Evolutionary conservation across 2,329 filamentous ascomycete genomes (phyloP).

Genomic region (Monosporascus sp.): DNA sequence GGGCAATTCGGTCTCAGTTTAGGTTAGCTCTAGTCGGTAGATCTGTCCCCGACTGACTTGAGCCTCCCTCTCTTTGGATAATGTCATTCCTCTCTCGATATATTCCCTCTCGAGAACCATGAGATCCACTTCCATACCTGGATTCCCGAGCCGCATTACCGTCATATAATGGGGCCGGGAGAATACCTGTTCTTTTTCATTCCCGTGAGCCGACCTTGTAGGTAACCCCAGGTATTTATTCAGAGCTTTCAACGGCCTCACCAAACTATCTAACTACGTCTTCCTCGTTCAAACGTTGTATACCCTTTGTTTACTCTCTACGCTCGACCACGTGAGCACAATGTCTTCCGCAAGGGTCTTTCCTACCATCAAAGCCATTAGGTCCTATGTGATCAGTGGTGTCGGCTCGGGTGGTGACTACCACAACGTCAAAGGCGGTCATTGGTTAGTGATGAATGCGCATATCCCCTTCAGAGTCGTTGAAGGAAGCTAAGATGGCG

Average conservation of each 20-base stretch:
- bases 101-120: not conserved
- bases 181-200: not conserved
- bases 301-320: not conserved
- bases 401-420: slow-evolving; percentile 68
- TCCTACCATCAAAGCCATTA: slow-evolving; percentile 70
- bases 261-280: not conserved
- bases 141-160: not conserved
- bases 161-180: not conserved
- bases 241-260: not conserved
- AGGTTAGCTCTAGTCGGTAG: not conserved
- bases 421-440: slow-evolving; percentile 79
- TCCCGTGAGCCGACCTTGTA: not conserved
- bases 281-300: not conserved
- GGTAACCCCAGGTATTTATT: not conserved
- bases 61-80: not conserved
- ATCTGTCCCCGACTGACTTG: not conserved
- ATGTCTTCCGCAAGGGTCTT: slow-evolving; percentile 55
- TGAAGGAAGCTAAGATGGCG: slow-evolving; percentile 16
- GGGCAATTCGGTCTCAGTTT: not conserved
- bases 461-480: not conserved
- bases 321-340: slow-evolving; percentile 1
- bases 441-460: slow-evolving; percentile 46
- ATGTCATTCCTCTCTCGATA: not conserved
- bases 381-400: slow-evolving; percentile 68
- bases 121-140: not conserved